Evolutionary conservation across 2,329 filamentous ascomycete genomes (phyloP).

Genomic region (Neofusicoccum parvum): DNA sequence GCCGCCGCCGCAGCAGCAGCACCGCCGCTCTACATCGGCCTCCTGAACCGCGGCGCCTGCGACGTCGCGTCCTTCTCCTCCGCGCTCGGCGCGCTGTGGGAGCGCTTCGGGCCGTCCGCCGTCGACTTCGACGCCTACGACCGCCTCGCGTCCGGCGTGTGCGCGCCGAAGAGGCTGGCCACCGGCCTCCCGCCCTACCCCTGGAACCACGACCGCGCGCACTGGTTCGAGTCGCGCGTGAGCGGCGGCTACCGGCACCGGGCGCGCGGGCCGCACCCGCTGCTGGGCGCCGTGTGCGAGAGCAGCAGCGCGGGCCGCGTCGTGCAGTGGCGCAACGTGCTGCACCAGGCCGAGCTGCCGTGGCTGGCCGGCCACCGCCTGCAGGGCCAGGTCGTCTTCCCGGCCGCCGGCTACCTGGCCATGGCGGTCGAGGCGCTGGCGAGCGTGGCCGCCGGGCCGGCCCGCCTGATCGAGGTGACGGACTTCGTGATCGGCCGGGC

Average conservation of each 20-base stretch:
- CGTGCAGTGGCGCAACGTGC: constrained; percentile 29
- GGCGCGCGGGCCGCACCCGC: constrained; percentile 27
- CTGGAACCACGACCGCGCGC: constrained; percentile 30
- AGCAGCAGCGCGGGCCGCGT: constrained; percentile 24
- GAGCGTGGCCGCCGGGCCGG: constrained; percentile 3
- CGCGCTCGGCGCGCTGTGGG: constrained; percentile 20
- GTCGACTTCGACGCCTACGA: constrained; percentile 30
- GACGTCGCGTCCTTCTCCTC: constrained; percentile 21
- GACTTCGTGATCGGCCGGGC: constrained; percentile 16
- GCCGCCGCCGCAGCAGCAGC: background rate
- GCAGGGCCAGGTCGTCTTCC: constrained; percentile 44
- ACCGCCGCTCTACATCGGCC: background rate
- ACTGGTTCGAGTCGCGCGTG: constrained; percentile 25
- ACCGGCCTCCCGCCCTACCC: constrained; percentile 30
- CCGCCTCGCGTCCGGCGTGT: constrained; percentile 6
- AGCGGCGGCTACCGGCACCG: constrained; percentile 17
- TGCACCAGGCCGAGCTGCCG: constrained; percentile 22
- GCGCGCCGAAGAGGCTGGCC: constrained; percentile 17
- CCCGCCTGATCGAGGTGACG: constrained; percentile 23
- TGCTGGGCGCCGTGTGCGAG: constrained; percentile 26
- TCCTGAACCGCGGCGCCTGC: constrained; percentile 26
- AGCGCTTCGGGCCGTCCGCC: constrained; percentile 19
- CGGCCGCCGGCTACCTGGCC: constrained; percentile 47
- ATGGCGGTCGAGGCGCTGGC: constrained; percentile 43
- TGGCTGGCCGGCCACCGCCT: constrained; percentile 29